Percentiles rank a stretch among this genome's conserved stretches.
Conservation (phyloP, 2,329 filamentous ascomycete species). For the Diaporthe humulicola region DNA sequence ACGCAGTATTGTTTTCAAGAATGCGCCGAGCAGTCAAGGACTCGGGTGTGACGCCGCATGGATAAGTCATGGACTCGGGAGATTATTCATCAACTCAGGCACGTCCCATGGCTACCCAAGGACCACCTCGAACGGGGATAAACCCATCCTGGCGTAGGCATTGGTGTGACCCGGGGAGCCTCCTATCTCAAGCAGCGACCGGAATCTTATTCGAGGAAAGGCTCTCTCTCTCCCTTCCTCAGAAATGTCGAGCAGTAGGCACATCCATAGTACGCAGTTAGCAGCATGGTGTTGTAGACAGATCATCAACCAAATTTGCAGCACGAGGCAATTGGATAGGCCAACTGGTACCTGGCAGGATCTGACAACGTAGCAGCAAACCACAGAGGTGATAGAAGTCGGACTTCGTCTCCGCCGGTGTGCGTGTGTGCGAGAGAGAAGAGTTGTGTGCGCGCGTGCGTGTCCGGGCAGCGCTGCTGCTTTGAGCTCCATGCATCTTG, state of each 20-base stretch:
- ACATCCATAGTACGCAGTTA: background rate
- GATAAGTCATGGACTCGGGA: slow-evolving; percentile 8
- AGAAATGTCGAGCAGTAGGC: background rate
- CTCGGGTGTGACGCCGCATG: background rate
- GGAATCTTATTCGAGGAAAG: background rate
- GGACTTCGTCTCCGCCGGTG: slow-evolving; percentile 11
- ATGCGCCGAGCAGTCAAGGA: background rate
- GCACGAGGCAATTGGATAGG: background rate
- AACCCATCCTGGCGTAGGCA: slow-evolving; percentile 27
- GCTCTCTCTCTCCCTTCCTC: background rate
- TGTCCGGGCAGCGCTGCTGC: slow-evolving; percentile 33
- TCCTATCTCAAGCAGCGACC: slow-evolving; percentile 20
- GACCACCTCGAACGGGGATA: slow-evolving; percentile 33
- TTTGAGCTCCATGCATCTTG: slow-evolving; percentile 36
- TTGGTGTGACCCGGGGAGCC: slow-evolving; percentile 22
- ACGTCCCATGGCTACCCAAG: slow-evolving; percentile 11
- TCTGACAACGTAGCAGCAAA: slow-evolving; percentile 6
- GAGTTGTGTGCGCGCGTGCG: background rate
- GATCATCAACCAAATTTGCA: background rate
- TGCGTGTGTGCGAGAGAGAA: background rate
- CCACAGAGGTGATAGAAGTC: background rate
- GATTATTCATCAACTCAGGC: slow-evolving; percentile 33
- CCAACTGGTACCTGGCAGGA: slow-evolving; percentile 23
- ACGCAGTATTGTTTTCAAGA: background rate
- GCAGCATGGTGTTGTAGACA: background rate